Evolutionary conservation across 2,329 filamentous ascomycete genomes (phyloP), one percentile per base, ranked within the genome.

Genomic region (Canariomyces notabilis): DNA sequence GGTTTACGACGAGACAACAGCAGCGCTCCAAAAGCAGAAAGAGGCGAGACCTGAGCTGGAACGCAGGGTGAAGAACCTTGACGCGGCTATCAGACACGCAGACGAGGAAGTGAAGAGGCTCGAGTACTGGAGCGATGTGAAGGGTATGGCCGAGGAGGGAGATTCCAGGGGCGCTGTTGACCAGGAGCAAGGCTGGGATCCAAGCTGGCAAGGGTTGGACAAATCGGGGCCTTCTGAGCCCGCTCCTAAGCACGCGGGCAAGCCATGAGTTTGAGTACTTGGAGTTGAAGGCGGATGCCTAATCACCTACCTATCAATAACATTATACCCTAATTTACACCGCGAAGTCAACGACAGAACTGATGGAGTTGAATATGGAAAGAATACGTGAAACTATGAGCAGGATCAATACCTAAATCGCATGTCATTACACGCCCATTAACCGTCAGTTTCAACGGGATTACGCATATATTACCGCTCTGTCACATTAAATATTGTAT

Each of bases 81-180:
- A 80, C 26, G 82, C 77, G 20, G 88, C 90, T 1, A 75, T 89
- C 11, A 75, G 82, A 51, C 83, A 87, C 38, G 89, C 88, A 2
- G 85, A 91, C 53, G 81, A 83, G 57, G 87, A 95, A 60, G 84
- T 95, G 40, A 82, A 82, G 47, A 83, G 77, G 49, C 71, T 95
- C 6, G 88, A 94, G 41, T 94, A 89, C 62, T 95, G 91, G 84
- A 90, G 85, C 60, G 87, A 95, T 61, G 79, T 88, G 52, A 87
- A 82, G 64, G 77, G 77, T 14, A 82, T 89, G 67, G 77, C 83
- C 0, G 72, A 74, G 52, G 67, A 65, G 9, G 76, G 76, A 23
- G 68, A 75, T 42, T 65, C 72, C 2, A 65, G 62, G 26, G 64
- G 68, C 15, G 74, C 71, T 2, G 68, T 73, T 2, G 71, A 72